These are phyloP conservation scores for Fomitopsis serialis DNA, from an alignment of 768 basidiomycete species.

Conservation along the genomic window DNA sequence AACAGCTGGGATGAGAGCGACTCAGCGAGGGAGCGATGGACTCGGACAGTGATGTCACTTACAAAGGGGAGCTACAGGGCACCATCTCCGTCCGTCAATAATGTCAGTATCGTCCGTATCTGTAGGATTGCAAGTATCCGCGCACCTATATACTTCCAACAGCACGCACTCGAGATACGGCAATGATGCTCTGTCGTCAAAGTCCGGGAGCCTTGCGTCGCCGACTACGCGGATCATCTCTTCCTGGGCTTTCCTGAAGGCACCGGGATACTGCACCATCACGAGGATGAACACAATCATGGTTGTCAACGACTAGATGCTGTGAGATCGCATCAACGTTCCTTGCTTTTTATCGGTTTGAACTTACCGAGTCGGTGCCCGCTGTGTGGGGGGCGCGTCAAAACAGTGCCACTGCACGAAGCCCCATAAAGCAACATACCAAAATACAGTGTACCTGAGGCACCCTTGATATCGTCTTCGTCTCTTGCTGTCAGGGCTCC, in stretches of 20 bases:
- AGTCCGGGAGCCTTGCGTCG: conserved; percentile 21
- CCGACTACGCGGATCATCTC: conserved; percentile 39
- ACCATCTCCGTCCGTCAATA: no score
- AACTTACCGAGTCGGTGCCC: not conserved
- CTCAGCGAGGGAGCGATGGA: no score
- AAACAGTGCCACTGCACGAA: not conserved
- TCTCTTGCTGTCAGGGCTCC: not conserved
- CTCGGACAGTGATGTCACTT: no score
- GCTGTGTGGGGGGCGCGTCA: not conserved
- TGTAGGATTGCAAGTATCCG: no score
- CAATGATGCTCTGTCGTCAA: conserved; percentile 16
- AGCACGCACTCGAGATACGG: conserved; percentile 17
- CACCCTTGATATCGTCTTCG: conserved; percentile 4
- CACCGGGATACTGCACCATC: conserved; percentile 34
- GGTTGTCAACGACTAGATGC: conserved; percentile 29
- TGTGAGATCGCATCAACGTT: not conserved
- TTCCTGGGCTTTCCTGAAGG: conserved; percentile 32
- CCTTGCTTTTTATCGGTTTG: no score
- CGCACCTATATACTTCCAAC: conserved; percentile 16
- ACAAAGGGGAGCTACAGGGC: no score
- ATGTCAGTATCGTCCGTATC: no score
- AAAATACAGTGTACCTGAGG: conserved; percentile 5
- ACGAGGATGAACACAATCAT: conserved; percentile 34
- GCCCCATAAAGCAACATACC: conserved; percentile 3
- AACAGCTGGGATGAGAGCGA: no score